Evolutionary conservation across 2,329 filamentous ascomycete species (phyloP), one percentile per base, ranked within the genome.

Genomic region (Diaporthe sp.): DNA sequence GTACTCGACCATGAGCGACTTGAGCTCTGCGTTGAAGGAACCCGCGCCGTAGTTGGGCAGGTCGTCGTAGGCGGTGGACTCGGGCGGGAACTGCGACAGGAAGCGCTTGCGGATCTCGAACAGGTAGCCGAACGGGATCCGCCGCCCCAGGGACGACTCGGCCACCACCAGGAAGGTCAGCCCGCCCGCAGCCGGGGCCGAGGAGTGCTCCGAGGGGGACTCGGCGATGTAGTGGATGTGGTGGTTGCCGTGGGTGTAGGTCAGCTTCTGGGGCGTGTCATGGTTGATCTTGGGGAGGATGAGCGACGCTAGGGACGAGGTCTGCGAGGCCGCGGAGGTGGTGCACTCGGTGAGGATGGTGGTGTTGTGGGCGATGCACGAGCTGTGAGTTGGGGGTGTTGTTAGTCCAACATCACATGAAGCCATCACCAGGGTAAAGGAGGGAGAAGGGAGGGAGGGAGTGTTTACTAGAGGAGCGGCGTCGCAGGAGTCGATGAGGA

Each of bases 171-270:
- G 91, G 85, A 97, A 99, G 61, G 95, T 98, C 52, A 99, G 90
- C 1, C 95, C 94, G 71, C 95, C 95, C 68, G 94, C 92, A 10
- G 64, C 22, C 10, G 92, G 91, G 67, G 88, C 87, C 79, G 84
- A 87, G 73, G 86, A 86, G 81, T 92, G 90, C 79, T 90, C 90
- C 4, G 92, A 92, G 13, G 95, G 92, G 0, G 95, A 92, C 82
- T 97, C 94, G 80, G 96, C 91, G 82, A 98, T 94, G 88, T 97
- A 98, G 89, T 99, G 96, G 84, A 98, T 97, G 88, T 97, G 95
- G 84, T 97, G 92, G 75, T 92, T 88, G 85, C 95, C 94, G 84
- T 98, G 95, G 54, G 95, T 97, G 87, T 97, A 98, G 72, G 96
- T 98, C 78, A 97, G 91, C 85, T 98, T 98, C 82, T 97, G 92